Conservation (phyloP, 371 early-diverging fungal genomes). For the Dinochytrium kinnereticum region DNA sequence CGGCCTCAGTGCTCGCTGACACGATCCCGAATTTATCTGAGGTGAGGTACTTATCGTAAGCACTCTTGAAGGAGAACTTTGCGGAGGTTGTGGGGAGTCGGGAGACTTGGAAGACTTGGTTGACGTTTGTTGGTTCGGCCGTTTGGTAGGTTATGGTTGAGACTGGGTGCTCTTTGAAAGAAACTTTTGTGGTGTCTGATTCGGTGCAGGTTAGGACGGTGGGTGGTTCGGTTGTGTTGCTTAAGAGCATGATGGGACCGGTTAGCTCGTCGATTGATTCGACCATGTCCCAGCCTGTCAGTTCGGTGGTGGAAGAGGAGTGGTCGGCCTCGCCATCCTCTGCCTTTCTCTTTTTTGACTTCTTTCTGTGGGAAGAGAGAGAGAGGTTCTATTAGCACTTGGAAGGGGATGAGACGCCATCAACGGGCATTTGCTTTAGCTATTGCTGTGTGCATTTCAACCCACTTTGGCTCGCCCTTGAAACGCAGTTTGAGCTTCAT, state of each 20-base stretch:
- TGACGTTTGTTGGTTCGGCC: constrained; percentile 68
- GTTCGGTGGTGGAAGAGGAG: not conserved
- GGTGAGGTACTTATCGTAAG: constrained; percentile 70
- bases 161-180: constrained; percentile 10
- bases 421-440: too few relatives aligned
- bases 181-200: constrained; percentile 51
- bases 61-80: constrained; percentile 64
- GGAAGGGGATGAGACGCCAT: too few relatives aligned
- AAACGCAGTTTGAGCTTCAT: constrained; percentile 15
- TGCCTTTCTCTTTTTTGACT: constrained; percentile 68
- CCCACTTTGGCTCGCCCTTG: constrained; percentile 33
- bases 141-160: constrained; percentile 31
- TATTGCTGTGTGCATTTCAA: too few relatives aligned
- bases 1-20: constrained; percentile 71
- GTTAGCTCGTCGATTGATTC: constrained; percentile 67
- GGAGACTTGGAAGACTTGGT: constrained; percentile 73
- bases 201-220: constrained; percentile 65
- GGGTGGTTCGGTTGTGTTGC: constrained; percentile 66
- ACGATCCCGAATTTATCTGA: constrained; percentile 86
- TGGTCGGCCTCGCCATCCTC: constrained; percentile 26
- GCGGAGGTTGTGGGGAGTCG: constrained; percentile 50
- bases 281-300: constrained; percentile 71
- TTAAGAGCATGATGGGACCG: constrained; percentile 73
- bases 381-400: too few relatives aligned
- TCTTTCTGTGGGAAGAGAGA: constrained; percentile 36